Percentiles rank a stretch among this genome's conserved stretches.
phyloP scores from a whole-genome alignment of 208 protist species.

The Wallacemonas sp. region DNA sequence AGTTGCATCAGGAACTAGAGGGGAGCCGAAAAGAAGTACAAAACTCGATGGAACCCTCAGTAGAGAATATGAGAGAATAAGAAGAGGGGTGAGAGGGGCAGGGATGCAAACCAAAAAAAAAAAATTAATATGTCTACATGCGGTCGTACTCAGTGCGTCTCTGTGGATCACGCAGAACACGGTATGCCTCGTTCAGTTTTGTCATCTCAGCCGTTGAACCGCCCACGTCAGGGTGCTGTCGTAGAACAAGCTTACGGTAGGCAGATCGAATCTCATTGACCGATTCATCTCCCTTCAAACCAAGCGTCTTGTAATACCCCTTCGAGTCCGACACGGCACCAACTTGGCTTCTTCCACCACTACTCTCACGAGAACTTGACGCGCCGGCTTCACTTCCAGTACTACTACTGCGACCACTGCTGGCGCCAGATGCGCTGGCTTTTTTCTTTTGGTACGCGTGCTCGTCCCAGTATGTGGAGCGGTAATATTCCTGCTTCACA shows the following conservation, averaged over 20 bases:
- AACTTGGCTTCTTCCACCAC: background rate
- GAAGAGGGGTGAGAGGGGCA: background rate
- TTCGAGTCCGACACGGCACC: conserved; percentile 37
- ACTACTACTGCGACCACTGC: background rate
- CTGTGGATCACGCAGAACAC: conserved; percentile 95
- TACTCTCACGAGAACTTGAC: too few species aligned
- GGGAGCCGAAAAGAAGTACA: background rate
- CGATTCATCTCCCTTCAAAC: conserved; percentile 68
- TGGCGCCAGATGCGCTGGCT: background rate
- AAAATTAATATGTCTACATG: conserved; percentile 6
- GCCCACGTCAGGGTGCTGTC: conserved; percentile 84
- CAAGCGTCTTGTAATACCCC: conserved; percentile 75
- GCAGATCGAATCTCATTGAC: conserved; percentile 90
- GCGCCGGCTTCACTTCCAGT: background rate
- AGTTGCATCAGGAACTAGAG: conserved; percentile 6
- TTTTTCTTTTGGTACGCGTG: conserved; percentile 57
- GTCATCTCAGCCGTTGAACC: conserved; percentile 69
- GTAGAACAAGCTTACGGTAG: conserved; percentile 74
- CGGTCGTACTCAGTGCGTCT: conserved; percentile 96
- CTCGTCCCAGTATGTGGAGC: conserved; percentile 83
- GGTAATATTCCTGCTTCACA: conserved; percentile 67
- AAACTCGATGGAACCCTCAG: too few species aligned
- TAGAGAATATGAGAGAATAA: conserved; percentile 7
- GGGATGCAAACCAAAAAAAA: conserved; percentile 7
- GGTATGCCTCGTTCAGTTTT: conserved; percentile 94